Conservation (phyloP, 2,329 filamentous ascomycete species). For the Clonostachys rhizophaga region DNA sequence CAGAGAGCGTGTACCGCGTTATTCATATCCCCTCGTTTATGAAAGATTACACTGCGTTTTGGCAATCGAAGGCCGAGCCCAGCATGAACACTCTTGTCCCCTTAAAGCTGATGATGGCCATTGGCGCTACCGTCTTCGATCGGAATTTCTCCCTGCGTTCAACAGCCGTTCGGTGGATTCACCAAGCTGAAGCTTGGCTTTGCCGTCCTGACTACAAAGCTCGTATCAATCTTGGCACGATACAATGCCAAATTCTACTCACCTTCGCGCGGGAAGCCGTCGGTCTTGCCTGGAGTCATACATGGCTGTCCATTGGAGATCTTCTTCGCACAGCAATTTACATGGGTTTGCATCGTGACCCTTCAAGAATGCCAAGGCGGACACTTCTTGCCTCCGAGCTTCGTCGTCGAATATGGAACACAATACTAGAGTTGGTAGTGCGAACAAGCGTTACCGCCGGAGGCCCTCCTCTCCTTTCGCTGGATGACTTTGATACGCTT, state of each 20-base stretch:
- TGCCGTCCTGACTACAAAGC: slow-evolving; percentile 39
- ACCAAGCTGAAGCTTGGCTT: slow-evolving; percentile 48
- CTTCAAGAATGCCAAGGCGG: slow-evolving; percentile 39
- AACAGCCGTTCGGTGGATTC: slow-evolving; percentile 42
- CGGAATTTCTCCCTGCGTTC: slow-evolving; percentile 34
- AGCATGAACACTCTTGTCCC: slow-evolving; percentile 43
- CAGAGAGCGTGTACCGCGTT: slow-evolving; percentile 52
- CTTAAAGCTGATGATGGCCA: slow-evolving; percentile 47
- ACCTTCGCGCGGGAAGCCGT: slow-evolving; percentile 42
- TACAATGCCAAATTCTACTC: slow-evolving; percentile 50
- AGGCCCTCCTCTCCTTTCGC: slow-evolving; percentile 39
- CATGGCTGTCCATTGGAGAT: slow-evolving; percentile 45
- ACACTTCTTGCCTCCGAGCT: slow-evolving; percentile 44
- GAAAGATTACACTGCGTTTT: slow-evolving; percentile 45
- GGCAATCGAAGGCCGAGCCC: slow-evolving; percentile 19
- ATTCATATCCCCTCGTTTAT: slow-evolving; percentile 53
- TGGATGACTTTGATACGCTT: slow-evolving; percentile 42
- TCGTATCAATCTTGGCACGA: slow-evolving; percentile 37
- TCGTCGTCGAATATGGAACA: slow-evolving; percentile 51
- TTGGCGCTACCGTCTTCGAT: slow-evolving; percentile 43
- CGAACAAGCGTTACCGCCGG: slow-evolving; percentile 46
- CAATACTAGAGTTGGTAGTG: slow-evolving; percentile 47
- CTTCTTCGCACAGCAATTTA: slow-evolving; percentile 49
- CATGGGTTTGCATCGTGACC: slow-evolving; percentile 56
- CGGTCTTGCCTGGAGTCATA: slow-evolving; percentile 41